Evolutionary conservation across 139 green algal genomes (phyloP).

Genomic region (Limnomonas spitsbergensis): DNA sequence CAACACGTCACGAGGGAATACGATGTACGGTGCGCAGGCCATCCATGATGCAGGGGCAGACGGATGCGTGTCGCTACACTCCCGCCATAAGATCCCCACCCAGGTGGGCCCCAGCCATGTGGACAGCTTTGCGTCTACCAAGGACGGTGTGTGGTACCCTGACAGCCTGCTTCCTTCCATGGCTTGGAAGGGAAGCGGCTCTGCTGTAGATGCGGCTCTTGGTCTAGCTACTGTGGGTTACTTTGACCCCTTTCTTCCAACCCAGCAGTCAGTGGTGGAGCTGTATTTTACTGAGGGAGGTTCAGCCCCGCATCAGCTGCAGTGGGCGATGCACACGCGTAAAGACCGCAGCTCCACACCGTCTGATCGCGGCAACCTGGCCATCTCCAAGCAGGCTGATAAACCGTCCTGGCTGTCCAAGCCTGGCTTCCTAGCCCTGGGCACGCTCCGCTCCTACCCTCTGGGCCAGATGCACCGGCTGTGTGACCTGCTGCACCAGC

Average conservation of each 20-base stretch:
- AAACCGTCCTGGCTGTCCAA: background rate
- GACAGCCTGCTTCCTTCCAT: conserved; percentile 32
- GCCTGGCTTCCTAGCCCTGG: background rate
- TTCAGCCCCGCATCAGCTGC: background rate
- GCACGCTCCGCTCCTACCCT: conserved; percentile 9
- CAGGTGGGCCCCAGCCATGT: conserved; percentile 27
- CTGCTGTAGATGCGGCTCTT: background rate
- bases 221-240: background rate
- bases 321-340: conserved; percentile 1
- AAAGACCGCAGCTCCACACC: background rate
- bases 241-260: conserved; percentile 39
- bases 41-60: background rate
- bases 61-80: conserved; percentile 16
- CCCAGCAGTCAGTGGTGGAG: background rate
- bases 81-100: background rate
- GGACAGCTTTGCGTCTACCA: conserved; percentile 7
- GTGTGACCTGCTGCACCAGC: background rate
- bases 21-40: conserved; percentile 2
- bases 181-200: conserved; percentile 38
- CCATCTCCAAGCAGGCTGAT: background rate
- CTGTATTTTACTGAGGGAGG: conserved; percentile 32
- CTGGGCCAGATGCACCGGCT: conserved; percentile 1
- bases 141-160: conserved; percentile 49
- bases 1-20: conserved; percentile 25
- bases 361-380: conserved; percentile 9